Conservation (phyloP, 2,329 filamentous ascomycete genomes). For the Conoideocrella luteorostrata region DNA sequence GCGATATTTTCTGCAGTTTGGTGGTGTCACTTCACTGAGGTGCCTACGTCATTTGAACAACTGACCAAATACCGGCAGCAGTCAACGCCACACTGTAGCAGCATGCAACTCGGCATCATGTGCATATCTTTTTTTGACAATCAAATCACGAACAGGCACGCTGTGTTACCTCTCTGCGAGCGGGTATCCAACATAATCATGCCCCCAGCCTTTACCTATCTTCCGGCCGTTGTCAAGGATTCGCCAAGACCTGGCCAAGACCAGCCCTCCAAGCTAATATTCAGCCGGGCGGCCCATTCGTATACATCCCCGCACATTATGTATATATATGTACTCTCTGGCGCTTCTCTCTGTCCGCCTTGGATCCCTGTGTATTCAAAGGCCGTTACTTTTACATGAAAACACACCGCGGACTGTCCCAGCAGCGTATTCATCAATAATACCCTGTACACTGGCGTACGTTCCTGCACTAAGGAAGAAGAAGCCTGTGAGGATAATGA, state of each 20-base stretch:
- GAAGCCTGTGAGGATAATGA: conserved; percentile 69
- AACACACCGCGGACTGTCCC: conserved; percentile 66
- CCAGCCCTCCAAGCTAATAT: background rate
- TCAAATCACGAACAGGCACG: too few species aligned
- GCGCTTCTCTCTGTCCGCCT: background rate
- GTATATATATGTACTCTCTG: background rate
- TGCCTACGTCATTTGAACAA: too few species aligned
- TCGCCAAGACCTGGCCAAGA: background rate
- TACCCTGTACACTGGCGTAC: conserved; percentile 69
- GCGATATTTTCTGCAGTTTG: too few species aligned
- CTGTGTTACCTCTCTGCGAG: too few species aligned
- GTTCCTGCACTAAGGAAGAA: conserved; percentile 78
- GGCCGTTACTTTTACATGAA: conserved; percentile 62
- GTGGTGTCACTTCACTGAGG: too few species aligned
- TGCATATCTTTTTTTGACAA: too few species aligned
- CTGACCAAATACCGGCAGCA: too few species aligned
- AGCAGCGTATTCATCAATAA: conserved; percentile 63
- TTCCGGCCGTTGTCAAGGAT: background rate
- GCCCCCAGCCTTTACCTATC: background rate
- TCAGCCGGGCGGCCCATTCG: background rate
- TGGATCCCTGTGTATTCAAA: conserved; percentile 37
- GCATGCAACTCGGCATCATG: too few species aligned
- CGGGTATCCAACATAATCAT: background rate
- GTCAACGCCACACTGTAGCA: too few species aligned
- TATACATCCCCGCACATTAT: background rate